These are phyloP conservation scores for Chenopodium formosanum DNA, from an alignment of 148 eudicot genomes.

Conservation along the genomic window DNA sequence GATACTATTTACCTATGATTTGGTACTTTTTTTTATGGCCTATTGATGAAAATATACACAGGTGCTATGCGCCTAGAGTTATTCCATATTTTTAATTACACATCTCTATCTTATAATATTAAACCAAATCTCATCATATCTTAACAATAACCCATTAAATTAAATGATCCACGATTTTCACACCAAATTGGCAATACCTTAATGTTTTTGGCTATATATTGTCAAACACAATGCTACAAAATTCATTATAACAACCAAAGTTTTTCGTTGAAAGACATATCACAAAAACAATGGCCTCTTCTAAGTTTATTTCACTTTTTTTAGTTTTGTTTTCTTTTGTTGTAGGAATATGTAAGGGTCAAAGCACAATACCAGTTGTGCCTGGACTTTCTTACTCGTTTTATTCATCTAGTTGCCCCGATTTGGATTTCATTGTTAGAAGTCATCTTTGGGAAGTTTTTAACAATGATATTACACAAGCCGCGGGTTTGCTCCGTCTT, in stretches of 20 bases:
- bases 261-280: not conserved
- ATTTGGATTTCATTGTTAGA: conserved; percentile 36
- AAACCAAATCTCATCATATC: too few relatives aligned
- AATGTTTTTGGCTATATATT: too few relatives aligned
- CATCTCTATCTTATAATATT: too few relatives aligned
- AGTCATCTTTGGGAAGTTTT: conserved; percentile 37
- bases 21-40: too few relatives aligned
- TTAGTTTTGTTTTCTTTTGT: not conserved
- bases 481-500: conserved; percentile 17
- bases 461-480: conserved; percentile 35
- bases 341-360: not conserved
- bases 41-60: too few relatives aligned
- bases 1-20: too few relatives aligned
- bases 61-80: too few relatives aligned
- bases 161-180: not conserved
- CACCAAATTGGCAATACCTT: not conserved
- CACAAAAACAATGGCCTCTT: not conserved
- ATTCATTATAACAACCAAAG: not conserved
- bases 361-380: conserved; percentile 13
- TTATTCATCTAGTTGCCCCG: conserved; percentile 37
- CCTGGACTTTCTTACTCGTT: conserved; percentile 39
- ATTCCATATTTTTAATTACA: too few relatives aligned
- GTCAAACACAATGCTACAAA: not conserved
- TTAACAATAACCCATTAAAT: too few relatives aligned
- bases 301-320: not conserved